Base-by-base conservation (phyloP, 2,329 filamentous ascomycete genomes). In the Penicillium carneum region DNA sequence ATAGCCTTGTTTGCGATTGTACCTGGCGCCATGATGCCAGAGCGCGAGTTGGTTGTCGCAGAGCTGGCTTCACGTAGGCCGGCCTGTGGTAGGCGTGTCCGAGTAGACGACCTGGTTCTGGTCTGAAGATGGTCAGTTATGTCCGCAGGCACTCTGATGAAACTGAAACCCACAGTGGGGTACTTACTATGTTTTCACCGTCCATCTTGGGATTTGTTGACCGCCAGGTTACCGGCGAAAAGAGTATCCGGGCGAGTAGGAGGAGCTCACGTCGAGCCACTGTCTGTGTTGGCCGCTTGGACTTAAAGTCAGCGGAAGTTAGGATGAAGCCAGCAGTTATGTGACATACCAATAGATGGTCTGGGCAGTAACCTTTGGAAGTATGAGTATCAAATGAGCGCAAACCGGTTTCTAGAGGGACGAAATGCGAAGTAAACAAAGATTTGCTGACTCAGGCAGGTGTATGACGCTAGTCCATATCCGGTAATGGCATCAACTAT, bases 21-120 rank as follows among this genome's bases (percentile, higher is more conserved):
- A 18, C 77, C 74, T 23, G 79, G 77, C 11, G 81, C 80, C 51
- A 77, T 75, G 74, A 85, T 79, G 63, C 69, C 74, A 1, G 76
- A 77, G 54, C 74, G 74, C 41, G 85, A 83, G 67, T 89, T 89
- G 66, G 81, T 82, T 42, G 79, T 80, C 12, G 84, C 79, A 4
- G 81, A 77, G 33, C 79, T 83, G 73, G 86, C 77, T 69, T 87
- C 85, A 61, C 72, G 74, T 42, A 87, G 78, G 14, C 75, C 71
- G 11, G 63, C 66, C 42, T 72, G 70, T 10, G 75, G 76, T 31
- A 77, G 72, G 63, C 74, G 72, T 41, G 66, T 70, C 23, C 71
- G 73, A 63, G 67, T 69, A 9, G 66, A 63, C 3, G 67, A 45
- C 52, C 69, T 71, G 26, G 73, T 59, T 29, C 74, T 71, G 45